Conservation (phyloP, 2,329 filamentous ascomycete genomes). For the Diaporthe nobilis region DNA sequence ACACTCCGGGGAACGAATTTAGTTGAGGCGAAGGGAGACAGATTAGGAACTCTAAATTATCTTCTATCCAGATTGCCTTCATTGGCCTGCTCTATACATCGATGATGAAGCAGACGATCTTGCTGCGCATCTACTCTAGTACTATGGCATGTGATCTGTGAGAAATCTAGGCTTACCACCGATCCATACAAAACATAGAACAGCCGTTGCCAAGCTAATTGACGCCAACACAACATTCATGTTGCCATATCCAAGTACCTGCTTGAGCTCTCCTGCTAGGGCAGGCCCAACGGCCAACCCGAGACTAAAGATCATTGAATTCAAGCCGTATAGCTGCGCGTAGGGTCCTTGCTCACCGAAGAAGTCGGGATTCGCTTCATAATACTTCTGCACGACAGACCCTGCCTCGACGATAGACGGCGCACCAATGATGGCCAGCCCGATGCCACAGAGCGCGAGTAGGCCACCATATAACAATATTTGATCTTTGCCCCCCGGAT, state of each 20-base stretch:
- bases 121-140: not conserved
- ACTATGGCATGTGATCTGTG: conserved; percentile 46
- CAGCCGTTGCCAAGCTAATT: conserved; percentile 59
- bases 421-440: conserved; percentile 67
- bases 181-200: conserved; percentile 60
- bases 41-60: not conserved
- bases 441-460: conserved; percentile 56
- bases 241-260: conserved; percentile 68
- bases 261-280: conserved; percentile 65
- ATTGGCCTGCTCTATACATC: no score
- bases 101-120: not conserved
- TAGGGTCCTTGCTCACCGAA: conserved; percentile 72
- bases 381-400: conserved; percentile 67
- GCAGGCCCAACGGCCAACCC: conserved; percentile 74
- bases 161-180: conserved; percentile 56
- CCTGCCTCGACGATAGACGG: conserved; percentile 71
- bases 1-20: not conserved
- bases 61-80: not conserved
- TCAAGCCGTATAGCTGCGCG: conserved; percentile 76
- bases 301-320: conserved; percentile 72
- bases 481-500: conserved; percentile 32
- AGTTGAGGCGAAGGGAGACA: not conserved
- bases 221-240: conserved; percentile 67
- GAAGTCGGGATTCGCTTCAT: conserved; percentile 66
- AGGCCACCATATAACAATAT: conserved; percentile 34